Percentiles rank a stretch among this genome's conserved stretches.
Evolutionary conservation across 1,139 yeast species (phyloP).

Genomic region (Kurtzmaniella natalensis): DNA sequence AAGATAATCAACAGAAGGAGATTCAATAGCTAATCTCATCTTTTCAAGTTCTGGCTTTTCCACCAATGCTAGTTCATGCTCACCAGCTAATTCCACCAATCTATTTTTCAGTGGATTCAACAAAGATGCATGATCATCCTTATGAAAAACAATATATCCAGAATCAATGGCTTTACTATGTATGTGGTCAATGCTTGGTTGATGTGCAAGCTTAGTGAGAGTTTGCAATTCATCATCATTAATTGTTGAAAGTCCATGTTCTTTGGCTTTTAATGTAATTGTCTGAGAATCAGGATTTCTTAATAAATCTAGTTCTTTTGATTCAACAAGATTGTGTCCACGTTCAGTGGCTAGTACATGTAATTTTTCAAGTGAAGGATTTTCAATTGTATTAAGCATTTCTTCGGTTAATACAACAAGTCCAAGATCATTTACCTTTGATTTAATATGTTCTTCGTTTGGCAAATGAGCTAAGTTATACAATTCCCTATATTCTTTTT

Average conservation of each 20-base stretch:
- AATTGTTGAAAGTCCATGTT: constrained; percentile 24
- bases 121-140: background rate
- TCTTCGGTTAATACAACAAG: constrained; percentile 1
- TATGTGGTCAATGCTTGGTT: constrained; percentile 5
- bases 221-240: constrained; percentile 17
- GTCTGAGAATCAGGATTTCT: constrained; percentile 6
- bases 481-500: constrained; percentile 10
- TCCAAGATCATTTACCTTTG: constrained; percentile 2
- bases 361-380: background rate
- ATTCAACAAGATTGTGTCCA: background rate
- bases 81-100: background rate
- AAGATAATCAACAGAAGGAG: constrained; percentile 18
- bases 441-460: constrained; percentile 15
- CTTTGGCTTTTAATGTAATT: constrained; percentile 20
- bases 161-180: constrained; percentile 1
- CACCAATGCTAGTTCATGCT: constrained; percentile 4
- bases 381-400: background rate
- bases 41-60: constrained; percentile 6
- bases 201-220: constrained; percentile 7
- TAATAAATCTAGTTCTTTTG: constrained; percentile 1
- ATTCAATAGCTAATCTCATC: constrained; percentile 9
- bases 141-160: constrained; percentile 3
- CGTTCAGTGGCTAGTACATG: background rate
- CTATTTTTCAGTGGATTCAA: constrained; percentile 2
- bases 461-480: constrained; percentile 16